Evolutionary conservation across 345 rosid genomes (phyloP), one percentile per base, ranked within the genome.

Genomic region (Psidium guajava): DNA sequence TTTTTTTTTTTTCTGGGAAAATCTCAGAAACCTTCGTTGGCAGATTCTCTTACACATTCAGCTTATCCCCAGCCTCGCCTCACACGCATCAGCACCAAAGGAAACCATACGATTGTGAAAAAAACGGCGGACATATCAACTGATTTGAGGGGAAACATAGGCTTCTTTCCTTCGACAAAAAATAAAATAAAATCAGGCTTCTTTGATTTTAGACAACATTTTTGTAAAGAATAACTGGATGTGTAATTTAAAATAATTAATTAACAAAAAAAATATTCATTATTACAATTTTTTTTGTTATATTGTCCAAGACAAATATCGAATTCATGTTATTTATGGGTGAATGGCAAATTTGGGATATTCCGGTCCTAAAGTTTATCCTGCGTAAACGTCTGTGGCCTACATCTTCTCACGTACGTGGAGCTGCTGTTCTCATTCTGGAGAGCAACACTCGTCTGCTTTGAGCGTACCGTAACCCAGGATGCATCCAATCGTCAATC

Each of bases 31-130:
- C 83, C 89, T 61, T 84, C 56, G 92, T 44, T 94, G 97, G 98
- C 96, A 52, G 84, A 89, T 87, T 90, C 83, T 90, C 88, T 92
- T 91, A 89, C 95, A 91, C 97, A 91, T 20, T 77, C 84, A 51
- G 85, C 85, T 92, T 96, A 94, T 95, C 96, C 84, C 87, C 85
- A 58, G 56, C 42, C 50, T 81, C 47, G 47, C 77, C 44, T 36
- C 77, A 18, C 77, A 8, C 77, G 3, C 18, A 8, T 16, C 58
- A 8, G 5, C 58, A 55, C 58, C 58, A 55, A 3, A 55, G 25
- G 57, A 55, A 21, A 18, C 57, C 25, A 25, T 21, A 55, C 24
- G 77, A 0, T 18, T 32, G 77, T 64, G 47, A 36, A 64, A 52
- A 52, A 69, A 18, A 36, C 47, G 77, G 77, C 20, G 77, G 47